Conservation (phyloP, 805 yeast species). For the Scheffersomyces ergatensis region DNA sequence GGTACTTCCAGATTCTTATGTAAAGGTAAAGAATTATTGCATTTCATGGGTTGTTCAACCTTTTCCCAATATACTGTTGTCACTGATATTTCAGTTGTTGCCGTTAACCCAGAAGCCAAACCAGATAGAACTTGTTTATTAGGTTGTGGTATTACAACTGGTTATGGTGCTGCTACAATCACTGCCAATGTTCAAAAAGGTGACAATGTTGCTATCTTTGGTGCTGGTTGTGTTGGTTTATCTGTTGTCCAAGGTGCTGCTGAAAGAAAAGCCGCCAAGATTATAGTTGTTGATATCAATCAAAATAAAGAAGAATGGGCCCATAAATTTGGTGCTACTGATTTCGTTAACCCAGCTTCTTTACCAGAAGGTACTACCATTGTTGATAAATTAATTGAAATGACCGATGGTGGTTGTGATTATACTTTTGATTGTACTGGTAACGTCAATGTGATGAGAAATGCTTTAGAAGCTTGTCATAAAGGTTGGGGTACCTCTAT, state of each 20-base stretch:
- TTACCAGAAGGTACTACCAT: slow-evolving; percentile 71
- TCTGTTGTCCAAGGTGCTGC: slow-evolving; percentile 95
- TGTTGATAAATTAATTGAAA: slow-evolving; percentile 78
- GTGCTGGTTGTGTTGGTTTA: slow-evolving; percentile 97
- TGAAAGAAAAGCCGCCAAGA: slow-evolving; percentile 73
- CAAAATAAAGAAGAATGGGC: slow-evolving; percentile 86
- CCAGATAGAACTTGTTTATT: slow-evolving; percentile 85
- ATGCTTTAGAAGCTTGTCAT: slow-evolving; percentile 95
- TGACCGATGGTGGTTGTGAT: slow-evolving; percentile 97
- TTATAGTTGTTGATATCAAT: slow-evolving; percentile 86
- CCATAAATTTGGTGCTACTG: slow-evolving; percentile 88
- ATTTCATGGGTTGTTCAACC: slow-evolving; percentile 98
- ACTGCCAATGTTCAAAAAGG: slow-evolving; percentile 90
- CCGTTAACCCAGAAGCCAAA: slow-evolving; percentile 81
- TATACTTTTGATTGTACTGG: slow-evolving; percentile 98
- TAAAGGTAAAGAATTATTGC: slow-evolving; percentile 80
- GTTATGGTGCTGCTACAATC: slow-evolving; percentile 95
- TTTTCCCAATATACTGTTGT: slow-evolving; percentile 97
- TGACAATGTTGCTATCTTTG: slow-evolving; percentile 93
- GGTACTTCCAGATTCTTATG: slow-evolving; percentile 90
- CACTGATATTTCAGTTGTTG: slow-evolving; percentile 95
- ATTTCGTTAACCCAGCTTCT: slow-evolving; percentile 82
- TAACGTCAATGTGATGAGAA: slow-evolving; percentile 90
- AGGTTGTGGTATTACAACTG: slow-evolving; percentile 99
- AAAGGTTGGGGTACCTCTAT: slow-evolving; percentile 99